These are phyloP conservation scores for Hemileccinum impolitum DNA, from an alignment of 768 basidiomycete genomes.

Conservation along the genomic window DNA sequence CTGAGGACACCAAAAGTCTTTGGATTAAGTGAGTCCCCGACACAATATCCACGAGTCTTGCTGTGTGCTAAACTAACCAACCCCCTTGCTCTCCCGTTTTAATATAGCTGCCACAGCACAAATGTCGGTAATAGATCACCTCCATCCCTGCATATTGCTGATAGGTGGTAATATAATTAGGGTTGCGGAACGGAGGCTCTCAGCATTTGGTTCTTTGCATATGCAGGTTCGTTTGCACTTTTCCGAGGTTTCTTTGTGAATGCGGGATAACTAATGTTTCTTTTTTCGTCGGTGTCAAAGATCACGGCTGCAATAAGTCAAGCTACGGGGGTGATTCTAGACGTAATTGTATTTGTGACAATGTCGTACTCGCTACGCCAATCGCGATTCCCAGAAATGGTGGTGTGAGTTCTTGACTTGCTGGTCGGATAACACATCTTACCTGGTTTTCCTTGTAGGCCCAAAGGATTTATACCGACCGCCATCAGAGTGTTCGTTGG, in stretches of 20 bases:
- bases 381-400: constrained; percentile 13
- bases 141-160: not conserved
- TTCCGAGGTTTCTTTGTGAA: not conserved
- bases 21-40: constrained; percentile 25
- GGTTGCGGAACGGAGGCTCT: constrained; percentile 19
- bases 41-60: not conserved
- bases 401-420: constrained; percentile 10
- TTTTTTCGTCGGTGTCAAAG: constrained; percentile 1
- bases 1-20: constrained; percentile 16
- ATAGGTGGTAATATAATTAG: constrained; percentile 10
- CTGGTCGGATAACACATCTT: not conserved
- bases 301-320: constrained; percentile 12
- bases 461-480: constrained; percentile 2
- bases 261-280: not conserved
- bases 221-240: constrained; percentile 19
- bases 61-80: not conserved
- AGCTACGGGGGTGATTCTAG: constrained; percentile 3
- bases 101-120: constrained; percentile 20
- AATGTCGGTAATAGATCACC: constrained; percentile 18
- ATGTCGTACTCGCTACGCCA: constrained; percentile 22
- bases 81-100: not conserved
- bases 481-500: constrained; percentile 3
- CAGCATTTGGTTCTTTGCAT: constrained; percentile 12
- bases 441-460: constrained; percentile 9
- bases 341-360: constrained; percentile 12